Percentiles rank a stretch among this genome's conserved stretches.
Evolutionary conservation across 2,329 filamentous ascomycete genomes (phyloP).

Genomic region (Stagonosporopsis tanaceti): DNA sequence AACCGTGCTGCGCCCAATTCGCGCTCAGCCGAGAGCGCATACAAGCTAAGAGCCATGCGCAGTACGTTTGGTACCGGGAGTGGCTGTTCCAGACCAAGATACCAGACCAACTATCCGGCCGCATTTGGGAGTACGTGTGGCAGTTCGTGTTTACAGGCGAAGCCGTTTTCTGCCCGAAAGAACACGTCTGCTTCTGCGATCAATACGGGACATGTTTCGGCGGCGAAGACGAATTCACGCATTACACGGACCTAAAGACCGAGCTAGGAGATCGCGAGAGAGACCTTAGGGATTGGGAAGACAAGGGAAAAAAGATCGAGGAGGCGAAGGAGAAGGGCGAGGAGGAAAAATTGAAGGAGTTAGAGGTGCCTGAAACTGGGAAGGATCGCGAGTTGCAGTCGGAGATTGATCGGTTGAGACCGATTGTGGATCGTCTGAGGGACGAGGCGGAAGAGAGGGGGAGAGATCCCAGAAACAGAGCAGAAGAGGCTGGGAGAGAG

Average conservation of each 20-base stretch:
- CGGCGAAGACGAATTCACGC: constrained; percentile 56
- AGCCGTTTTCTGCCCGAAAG: constrained; percentile 58
- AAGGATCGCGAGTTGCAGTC: constrained; percentile 54
- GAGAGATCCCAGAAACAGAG: constrained; percentile 60
- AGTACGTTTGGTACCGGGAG: constrained; percentile 66
- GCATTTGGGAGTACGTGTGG: constrained; percentile 72
- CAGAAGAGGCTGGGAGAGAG: constrained; percentile 60
- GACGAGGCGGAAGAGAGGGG: constrained; percentile 60
- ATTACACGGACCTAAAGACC: constrained; percentile 58
- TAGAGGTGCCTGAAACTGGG: constrained; percentile 46
- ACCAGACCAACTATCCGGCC: constrained; percentile 63
- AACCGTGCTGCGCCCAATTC: constrained; percentile 72
- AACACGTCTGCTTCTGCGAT: constrained; percentile 69
- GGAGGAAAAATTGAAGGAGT: constrained; percentile 39
- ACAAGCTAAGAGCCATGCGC: constrained; percentile 59
- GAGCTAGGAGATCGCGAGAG: constrained; percentile 52
- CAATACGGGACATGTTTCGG: constrained; percentile 70
- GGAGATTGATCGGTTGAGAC: constrained; percentile 55
- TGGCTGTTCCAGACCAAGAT: constrained; percentile 68
- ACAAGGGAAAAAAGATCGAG: constrained; percentile 49
- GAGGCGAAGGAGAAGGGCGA: constrained; percentile 47
- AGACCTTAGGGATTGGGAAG: constrained; percentile 54
- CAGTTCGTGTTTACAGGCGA: constrained; percentile 67
- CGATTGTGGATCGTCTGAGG: constrained; percentile 53
- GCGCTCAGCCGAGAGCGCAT: constrained; percentile 67